Conservation (phyloP, 306 rosid species). For the Dryas drummondii region DNA sequence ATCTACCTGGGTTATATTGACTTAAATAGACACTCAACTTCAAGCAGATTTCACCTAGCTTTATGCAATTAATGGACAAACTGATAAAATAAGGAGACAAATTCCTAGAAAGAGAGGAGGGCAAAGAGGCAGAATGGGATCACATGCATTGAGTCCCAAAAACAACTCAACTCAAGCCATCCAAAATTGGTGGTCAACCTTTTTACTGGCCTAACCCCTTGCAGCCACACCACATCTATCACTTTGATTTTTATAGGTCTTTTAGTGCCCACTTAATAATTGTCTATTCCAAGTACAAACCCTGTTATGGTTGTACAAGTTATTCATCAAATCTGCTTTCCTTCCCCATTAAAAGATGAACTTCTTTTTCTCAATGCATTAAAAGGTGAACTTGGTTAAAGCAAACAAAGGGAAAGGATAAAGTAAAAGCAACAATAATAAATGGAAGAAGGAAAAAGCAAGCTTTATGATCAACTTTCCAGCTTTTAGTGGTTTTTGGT, state of each 20-base stretch:
- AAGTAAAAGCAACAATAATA: background rate
- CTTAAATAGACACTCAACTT: background rate
- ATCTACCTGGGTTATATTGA: background rate
- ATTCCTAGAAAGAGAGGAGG: background rate
- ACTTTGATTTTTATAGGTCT: too few species aligned
- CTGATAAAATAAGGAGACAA: background rate
- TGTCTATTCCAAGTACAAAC: background rate
- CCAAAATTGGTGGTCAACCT: constrained; percentile 11
- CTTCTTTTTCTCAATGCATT: background rate
- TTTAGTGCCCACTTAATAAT: too few species aligned
- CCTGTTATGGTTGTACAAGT: background rate
- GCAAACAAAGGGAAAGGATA: background rate
- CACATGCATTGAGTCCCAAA: constrained; percentile 34
- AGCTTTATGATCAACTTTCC: constrained; percentile 9
- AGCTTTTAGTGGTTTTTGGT: constrained; percentile 26
- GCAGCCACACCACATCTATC: too few species aligned
- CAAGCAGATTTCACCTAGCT: background rate
- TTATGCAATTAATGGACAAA: background rate
- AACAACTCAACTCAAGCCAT: constrained; percentile 11
- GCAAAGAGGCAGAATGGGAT: constrained; percentile 8
- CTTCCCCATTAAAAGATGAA: background rate
- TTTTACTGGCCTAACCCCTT: background rate
- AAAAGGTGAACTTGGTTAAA: background rate
- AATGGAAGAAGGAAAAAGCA: constrained; percentile 6
- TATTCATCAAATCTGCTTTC: background rate